Percentiles rank a stretch among this genome's conserved stretches.
Conservation (phyloP, 129 eudicot species). For the Pulicaria dysenterica region DNA sequence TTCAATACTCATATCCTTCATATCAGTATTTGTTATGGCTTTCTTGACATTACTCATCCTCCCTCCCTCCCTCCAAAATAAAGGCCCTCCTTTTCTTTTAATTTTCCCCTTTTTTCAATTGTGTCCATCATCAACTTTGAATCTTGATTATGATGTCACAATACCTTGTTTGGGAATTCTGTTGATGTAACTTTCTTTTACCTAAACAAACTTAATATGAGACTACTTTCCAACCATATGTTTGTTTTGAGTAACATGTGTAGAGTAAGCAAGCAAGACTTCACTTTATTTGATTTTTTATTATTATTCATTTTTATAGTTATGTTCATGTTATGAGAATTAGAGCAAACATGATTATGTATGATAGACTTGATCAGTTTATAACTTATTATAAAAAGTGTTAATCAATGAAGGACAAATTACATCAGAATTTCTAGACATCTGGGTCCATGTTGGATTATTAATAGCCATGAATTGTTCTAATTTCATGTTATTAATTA, state of each 20-base stretch:
- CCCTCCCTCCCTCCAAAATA: background rate
- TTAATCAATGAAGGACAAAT: background rate
- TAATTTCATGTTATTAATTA: background rate
- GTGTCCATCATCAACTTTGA: slow-evolving; percentile 33
- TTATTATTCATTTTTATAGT: background rate
- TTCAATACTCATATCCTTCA: slow-evolving; percentile 26
- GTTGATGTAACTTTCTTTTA: slow-evolving; percentile 41
- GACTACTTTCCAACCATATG: slow-evolving; percentile 34
- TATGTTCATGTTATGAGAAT: background rate
- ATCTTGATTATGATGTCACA: slow-evolving; percentile 40
- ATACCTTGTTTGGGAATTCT: slow-evolving; percentile 35
- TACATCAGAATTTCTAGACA: background rate
- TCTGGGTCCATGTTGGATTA: background rate
- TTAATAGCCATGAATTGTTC: background rate
- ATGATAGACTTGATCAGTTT: background rate
- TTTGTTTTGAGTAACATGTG: slow-evolving; percentile 25
- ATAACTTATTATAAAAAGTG: background rate
- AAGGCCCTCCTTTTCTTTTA: background rate
- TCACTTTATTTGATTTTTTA: slow-evolving; percentile 20
- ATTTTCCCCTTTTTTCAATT: slow-evolving; percentile 22
- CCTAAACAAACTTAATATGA: slow-evolving; percentile 33
- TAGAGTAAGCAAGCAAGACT: slow-evolving; percentile 30
- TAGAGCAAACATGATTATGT: background rate
- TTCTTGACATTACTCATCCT: slow-evolving; percentile 26
- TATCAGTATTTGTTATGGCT: slow-evolving; percentile 10